phyloP scores from a whole-genome alignment of 495 filamentous ascomycete species.

The Tuber borchii region DNA sequence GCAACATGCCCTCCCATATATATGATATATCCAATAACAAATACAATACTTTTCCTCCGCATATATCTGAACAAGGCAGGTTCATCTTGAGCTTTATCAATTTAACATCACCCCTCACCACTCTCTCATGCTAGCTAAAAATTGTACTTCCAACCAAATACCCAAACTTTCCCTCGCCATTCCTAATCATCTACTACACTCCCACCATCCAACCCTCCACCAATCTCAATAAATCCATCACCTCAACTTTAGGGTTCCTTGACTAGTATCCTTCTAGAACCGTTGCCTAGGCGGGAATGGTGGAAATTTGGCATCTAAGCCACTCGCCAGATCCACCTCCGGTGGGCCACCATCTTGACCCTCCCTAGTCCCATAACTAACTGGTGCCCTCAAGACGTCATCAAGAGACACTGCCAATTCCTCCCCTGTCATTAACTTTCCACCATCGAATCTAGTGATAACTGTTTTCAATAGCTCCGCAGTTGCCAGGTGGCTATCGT shows the following conservation, averaged over 20 bases:
- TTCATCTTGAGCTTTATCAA: too few species aligned
- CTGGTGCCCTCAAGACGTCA: too few species aligned
- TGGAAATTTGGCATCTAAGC: background rate
- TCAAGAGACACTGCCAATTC: background rate
- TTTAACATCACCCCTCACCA: too few species aligned
- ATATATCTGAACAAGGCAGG: too few species aligned
- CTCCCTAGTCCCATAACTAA: background rate
- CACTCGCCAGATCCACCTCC: background rate
- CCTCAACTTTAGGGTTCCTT: background rate
- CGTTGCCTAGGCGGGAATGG: background rate
- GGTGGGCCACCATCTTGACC: too few species aligned
- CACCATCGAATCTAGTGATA: background rate
- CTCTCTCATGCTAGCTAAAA: background rate
- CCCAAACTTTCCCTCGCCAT: too few species aligned
- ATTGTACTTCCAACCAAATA: too few species aligned
- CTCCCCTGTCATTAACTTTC: background rate
- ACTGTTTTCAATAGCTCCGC: background rate
- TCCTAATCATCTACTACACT: background rate
- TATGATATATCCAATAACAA: too few species aligned
- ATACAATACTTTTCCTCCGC: too few species aligned
- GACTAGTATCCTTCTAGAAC: background rate
- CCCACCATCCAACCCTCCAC: background rate
- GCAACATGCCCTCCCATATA: too few species aligned
- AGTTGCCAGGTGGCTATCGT: background rate
- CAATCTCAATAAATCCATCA: background rate